These are phyloP conservation scores for Tylopilus orsonianus DNA, from an alignment of 1,284 basidiomycete genomes.

Conservation along the genomic window DNA sequence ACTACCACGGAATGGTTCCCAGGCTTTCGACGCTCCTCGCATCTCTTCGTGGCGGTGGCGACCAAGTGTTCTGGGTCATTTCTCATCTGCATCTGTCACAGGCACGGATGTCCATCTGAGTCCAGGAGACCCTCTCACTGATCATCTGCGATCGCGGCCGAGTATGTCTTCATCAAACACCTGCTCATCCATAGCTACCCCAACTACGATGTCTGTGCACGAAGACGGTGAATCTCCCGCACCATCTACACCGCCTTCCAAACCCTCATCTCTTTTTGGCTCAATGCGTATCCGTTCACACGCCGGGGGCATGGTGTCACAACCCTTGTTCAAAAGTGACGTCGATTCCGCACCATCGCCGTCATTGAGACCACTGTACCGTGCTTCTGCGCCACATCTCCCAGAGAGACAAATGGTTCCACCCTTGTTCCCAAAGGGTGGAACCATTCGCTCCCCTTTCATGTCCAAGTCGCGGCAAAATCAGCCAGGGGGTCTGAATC, in stretches of 20 bases:
- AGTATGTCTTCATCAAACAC: slow-evolving; percentile 67
- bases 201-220: slow-evolving; percentile 37
- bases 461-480: slow-evolving; percentile 20
- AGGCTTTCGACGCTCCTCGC: slow-evolving; percentile 23
- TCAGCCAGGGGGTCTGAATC: slow-evolving; percentile 24
- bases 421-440: slow-evolving; percentile 22
- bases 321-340: slow-evolving; percentile 34
- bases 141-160: slow-evolving; percentile 61
- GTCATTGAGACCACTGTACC: slow-evolving; percentile 40
- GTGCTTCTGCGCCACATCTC: slow-evolving; percentile 40
- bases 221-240: slow-evolving; percentile 32
- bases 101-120: slow-evolving; percentile 38
- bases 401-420: slow-evolving; percentile 31
- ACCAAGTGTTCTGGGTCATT: slow-evolving; percentile 60
- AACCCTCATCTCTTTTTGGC: slow-evolving; percentile 44
- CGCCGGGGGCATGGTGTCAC: slow-evolving; percentile 27
- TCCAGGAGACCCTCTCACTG: slow-evolving; percentile 40
- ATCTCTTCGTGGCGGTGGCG: slow-evolving; percentile 48
- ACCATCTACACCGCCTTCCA: slow-evolving; percentile 44
- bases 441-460: slow-evolving; percentile 29
- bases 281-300: slow-evolving; percentile 48
- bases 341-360: slow-evolving; percentile 32
- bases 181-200: slow-evolving; percentile 47
- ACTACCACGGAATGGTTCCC: slow-evolving; percentile 17
- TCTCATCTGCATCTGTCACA: slow-evolving; percentile 44